Evolutionary conservation across 176 grass and related monocot genomes (phyloP).

Genomic region (Eleusine indica): DNA sequence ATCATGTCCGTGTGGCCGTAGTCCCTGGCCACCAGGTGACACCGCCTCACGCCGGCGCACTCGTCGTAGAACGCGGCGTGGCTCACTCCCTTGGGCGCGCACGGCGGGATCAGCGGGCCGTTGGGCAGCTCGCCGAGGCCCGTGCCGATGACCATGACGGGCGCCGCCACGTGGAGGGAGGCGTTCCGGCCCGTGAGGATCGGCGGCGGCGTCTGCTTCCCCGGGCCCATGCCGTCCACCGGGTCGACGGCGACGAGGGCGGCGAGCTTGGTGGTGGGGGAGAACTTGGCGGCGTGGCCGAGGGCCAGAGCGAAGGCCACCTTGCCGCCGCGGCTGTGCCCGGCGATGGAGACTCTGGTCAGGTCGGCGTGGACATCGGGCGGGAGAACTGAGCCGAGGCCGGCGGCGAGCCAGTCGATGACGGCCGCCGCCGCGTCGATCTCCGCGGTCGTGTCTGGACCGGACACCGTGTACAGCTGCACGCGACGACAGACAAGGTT

Average conservation of each 20-base stretch:
- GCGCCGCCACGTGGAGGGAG: constrained; percentile 43
- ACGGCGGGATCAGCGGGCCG: constrained; percentile 57
- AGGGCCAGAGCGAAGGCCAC: constrained; percentile 73
- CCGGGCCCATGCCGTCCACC: constrained; percentile 76
- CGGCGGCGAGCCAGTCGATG: constrained; percentile 60
- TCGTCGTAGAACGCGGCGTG: constrained; percentile 72
- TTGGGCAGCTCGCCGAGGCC: constrained; percentile 62
- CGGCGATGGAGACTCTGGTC: constrained; percentile 55
- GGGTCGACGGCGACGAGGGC: constrained; percentile 77
- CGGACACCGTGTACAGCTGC: constrained; percentile 71
- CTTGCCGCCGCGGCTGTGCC: constrained; percentile 89
- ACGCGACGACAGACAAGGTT: neutral
- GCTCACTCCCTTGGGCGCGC: constrained; percentile 62
- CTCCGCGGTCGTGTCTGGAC: constrained; percentile 61
- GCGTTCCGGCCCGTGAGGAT: constrained; percentile 42
- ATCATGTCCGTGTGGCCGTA: constrained; percentile 89
- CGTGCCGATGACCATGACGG: constrained; percentile 77
- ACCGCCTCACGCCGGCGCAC: constrained; percentile 41
- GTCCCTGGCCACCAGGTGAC: constrained; percentile 71
- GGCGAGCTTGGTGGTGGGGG: constrained; percentile 36
- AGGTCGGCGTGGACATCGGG: constrained; percentile 33
- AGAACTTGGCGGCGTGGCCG: constrained; percentile 42
- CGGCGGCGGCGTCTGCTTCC: constrained; percentile 67
- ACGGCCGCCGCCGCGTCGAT: constrained; percentile 63
- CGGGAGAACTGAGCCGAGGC: constrained; percentile 45